Evolutionary conservation across 495 filamentous ascomycete genomes (phyloP).

Genomic region (Cercophora samala): DNA sequence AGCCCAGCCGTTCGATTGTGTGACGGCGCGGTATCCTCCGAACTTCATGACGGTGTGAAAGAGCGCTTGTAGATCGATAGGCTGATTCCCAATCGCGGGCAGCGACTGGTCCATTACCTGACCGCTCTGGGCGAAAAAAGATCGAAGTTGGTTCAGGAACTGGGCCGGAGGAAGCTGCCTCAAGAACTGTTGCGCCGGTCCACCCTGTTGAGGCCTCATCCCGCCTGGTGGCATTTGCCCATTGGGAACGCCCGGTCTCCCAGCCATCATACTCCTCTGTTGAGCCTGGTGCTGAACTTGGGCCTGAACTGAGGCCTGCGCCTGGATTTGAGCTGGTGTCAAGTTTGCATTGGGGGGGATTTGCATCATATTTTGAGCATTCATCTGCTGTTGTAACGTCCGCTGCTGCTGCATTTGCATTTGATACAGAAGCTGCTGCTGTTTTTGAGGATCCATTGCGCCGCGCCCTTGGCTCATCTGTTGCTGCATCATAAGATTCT

Average conservation of each 20-base stretch:
- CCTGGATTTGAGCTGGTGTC: conserved; percentile 20
- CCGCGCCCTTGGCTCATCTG: conserved; percentile 54
- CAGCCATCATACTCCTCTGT: conserved; percentile 49
- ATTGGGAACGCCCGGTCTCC: conserved; percentile 46
- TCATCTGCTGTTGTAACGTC: conserved; percentile 40
- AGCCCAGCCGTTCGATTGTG: conserved; percentile 64
- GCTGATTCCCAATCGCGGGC: conserved; percentile 66
- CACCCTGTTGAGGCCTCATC: conserved; percentile 41
- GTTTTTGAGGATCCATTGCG: conserved; percentile 41
- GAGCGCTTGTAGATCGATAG: conserved; percentile 67
- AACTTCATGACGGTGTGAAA: conserved; percentile 67
- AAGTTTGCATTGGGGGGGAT: conserved; percentile 14
- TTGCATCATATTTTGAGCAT: conserved; percentile 41
- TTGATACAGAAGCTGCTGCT: conserved; percentile 58
- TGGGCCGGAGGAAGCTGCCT: conserved; percentile 44
- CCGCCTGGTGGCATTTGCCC: conserved; percentile 45
- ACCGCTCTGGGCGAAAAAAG: conserved; percentile 68
- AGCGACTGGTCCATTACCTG: conserved; percentile 62
- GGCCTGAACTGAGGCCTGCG: conserved; percentile 40
- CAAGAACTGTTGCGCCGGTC: conserved; percentile 28
- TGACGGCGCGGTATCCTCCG: conserved; percentile 74
- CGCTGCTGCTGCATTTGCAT: conserved; percentile 69
- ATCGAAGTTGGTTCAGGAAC: conserved; percentile 70
- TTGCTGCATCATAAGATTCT: conserved; percentile 44
- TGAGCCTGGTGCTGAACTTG: conserved; percentile 34